These are phyloP conservation scores for Pezicula neosporulosa DNA, from an alignment of 2,329 filamentous ascomycete genomes.

Conservation along the genomic window DNA sequence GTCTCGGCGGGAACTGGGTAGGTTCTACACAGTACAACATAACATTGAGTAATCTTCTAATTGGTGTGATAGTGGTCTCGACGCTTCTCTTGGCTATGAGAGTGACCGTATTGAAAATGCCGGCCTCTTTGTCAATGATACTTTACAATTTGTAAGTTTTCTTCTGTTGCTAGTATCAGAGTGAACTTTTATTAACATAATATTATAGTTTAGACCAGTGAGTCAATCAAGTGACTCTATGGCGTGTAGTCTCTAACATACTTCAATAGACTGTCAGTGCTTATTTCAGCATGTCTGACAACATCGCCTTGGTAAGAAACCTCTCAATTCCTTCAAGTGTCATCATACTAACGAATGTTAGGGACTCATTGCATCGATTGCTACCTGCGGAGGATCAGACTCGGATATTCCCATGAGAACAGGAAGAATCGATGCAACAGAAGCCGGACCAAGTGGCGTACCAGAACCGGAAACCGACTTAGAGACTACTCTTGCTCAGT, in stretches of 20 bases:
- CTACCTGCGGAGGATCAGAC: neutral
- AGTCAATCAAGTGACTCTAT: neutral
- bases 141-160: constrained; percentile 3
- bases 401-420: neutral
- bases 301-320: neutral
- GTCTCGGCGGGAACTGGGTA: constrained; percentile 12
- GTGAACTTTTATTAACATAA: neutral
- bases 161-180: neutral
- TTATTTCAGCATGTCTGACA: constrained; percentile 1
- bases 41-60: neutral
- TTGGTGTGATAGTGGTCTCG: constrained; percentile 11
- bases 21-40: neutral
- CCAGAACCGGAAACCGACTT: constrained; percentile 52
- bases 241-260: neutral
- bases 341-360: neutral
- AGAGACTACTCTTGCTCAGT: constrained; percentile 47
- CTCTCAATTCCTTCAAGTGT: neutral
- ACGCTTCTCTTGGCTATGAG: constrained; percentile 17
- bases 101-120: constrained; percentile 11
- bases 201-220: neutral
- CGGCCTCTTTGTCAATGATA: constrained; percentile 11
- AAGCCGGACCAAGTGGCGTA: constrained; percentile 43
- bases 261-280: neutral
- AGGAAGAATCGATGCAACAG: constrained; percentile 50
- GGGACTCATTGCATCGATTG: neutral